Percentiles rank a stretch among this genome's conserved stretches.
phyloP scores from a whole-genome alignment of 2,329 filamentous ascomycete species.

The Magnaporthiopsis rhizophila region DNA sequence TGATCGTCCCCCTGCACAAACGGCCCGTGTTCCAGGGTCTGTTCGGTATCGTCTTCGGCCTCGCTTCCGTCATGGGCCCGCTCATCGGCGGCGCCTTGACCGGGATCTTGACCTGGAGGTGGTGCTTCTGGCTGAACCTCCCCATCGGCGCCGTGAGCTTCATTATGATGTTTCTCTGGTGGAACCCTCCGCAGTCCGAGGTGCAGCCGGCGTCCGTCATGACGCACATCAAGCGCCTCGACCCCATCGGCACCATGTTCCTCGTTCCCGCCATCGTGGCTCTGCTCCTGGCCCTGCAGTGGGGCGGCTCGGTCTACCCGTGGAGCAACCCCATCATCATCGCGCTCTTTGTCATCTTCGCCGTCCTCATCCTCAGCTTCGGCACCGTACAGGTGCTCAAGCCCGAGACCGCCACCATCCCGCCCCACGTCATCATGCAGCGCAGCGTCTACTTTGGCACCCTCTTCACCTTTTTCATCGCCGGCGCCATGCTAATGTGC shows the following conservation, averaged over 20 bases:
- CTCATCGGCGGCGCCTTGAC: slow-evolving; percentile 47
- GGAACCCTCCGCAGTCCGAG: slow-evolving; percentile 30
- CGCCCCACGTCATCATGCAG: slow-evolving; percentile 44
- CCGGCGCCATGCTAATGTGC: slow-evolving; percentile 43
- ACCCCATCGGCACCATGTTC: slow-evolving; percentile 51
- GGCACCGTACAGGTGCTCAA: slow-evolving; percentile 42
- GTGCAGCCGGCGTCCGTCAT: slow-evolving; percentile 22
- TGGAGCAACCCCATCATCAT: slow-evolving; percentile 48
- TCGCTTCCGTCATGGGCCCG: slow-evolving; percentile 45
- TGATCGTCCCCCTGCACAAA: slow-evolving; percentile 51
- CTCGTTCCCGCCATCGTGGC: slow-evolving; percentile 52
- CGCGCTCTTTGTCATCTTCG: slow-evolving; percentile 44
- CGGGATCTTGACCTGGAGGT: slow-evolving; percentile 38
- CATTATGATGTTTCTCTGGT: slow-evolving; percentile 40
- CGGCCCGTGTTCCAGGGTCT: slow-evolving; percentile 50
- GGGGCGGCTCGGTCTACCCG: slow-evolving; percentile 46
- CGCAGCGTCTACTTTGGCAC: slow-evolving; percentile 43
- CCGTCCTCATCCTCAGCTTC: slow-evolving; percentile 37
- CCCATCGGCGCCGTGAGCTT: slow-evolving; percentile 45
- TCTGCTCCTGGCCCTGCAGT: slow-evolving; percentile 55
- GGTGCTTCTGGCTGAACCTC: slow-evolving; percentile 54
- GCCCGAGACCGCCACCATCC: slow-evolving; percentile 49
- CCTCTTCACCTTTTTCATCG: slow-evolving; percentile 37
- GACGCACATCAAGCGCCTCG: slow-evolving; percentile 43
- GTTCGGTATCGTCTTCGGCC: slow-evolving; percentile 48